A percentile compares a stretch with the other conserved stretches of the same genome.
phyloP scores from a whole-genome alignment of 2,329 filamentous ascomycete genomes.

The Xylariaceae sp. region DNA sequence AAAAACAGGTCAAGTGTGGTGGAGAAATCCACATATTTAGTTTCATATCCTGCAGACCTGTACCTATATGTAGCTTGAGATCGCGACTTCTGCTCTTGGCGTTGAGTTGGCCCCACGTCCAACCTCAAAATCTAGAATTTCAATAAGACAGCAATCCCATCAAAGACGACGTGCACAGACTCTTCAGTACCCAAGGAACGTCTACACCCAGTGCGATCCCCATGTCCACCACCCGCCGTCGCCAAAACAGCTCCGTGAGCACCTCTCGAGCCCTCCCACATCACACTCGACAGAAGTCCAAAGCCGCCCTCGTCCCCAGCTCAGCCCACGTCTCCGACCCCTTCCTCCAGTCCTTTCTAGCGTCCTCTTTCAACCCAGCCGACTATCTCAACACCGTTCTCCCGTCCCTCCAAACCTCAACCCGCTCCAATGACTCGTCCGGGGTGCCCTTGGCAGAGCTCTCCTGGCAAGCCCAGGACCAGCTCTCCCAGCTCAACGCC shows the following conservation, averaged over 20 bases:
- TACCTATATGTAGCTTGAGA: too few relatives aligned
- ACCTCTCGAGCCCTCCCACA: slow-evolving; percentile 35
- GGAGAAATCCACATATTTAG: too few relatives aligned
- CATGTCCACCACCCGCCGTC: slow-evolving; percentile 37
- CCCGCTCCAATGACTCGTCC: slow-evolving; percentile 20
- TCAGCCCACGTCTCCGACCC: slow-evolving; percentile 67
- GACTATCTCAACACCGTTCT: slow-evolving; percentile 80
- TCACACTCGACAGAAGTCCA: slow-evolving; percentile 39
- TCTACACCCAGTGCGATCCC: slow-evolving; percentile 3
- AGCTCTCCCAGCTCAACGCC: slow-evolving; percentile 83
- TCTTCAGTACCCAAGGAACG: too few relatives aligned
- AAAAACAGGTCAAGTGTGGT: too few relatives aligned
- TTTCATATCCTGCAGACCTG: too few relatives aligned
- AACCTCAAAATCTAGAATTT: too few relatives aligned
- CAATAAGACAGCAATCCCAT: too few relatives aligned
- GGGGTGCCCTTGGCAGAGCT: slow-evolving; percentile 67
- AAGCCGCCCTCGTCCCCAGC: slow-evolving; percentile 41
- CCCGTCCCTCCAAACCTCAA: slow-evolving; percentile 55
- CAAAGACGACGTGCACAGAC: too few relatives aligned
- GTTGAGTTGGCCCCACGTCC: too few relatives aligned
- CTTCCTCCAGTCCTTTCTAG: slow-evolving; percentile 70
- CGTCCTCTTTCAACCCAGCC: slow-evolving; percentile 74
- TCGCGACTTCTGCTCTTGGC: too few relatives aligned
- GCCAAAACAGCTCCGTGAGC: slow-evolving; percentile 43
- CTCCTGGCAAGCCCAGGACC: slow-evolving; percentile 73